Evolutionary conservation across 768 basidiomycete genomes (phyloP), one percentile per base, ranked within the genome.

Genomic region (Favolaschia claudopus): DNA sequence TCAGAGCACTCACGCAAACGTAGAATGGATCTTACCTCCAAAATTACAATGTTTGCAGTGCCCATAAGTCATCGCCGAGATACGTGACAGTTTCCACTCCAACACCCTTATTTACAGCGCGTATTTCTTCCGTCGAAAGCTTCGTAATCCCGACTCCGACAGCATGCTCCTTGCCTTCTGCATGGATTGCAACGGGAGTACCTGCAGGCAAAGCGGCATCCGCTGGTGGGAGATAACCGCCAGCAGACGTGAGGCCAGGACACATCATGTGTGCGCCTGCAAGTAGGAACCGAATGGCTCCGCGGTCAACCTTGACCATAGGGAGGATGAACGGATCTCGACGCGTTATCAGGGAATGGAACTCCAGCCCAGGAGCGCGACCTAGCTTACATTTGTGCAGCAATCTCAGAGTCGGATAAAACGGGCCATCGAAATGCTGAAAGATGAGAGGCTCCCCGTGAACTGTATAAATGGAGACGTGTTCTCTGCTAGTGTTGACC

Each of bases 211-310:
- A 76, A 4, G 83, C 87, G 17, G 77, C 79, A 34, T 88, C 87
- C 14, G 86, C 75, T 9, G 92, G 86, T 0, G 96, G 96, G 0
- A 99, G 85, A 67, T 85, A 85, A 8, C 96, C 96, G 7, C 96
- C 96, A 31, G 87, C 82, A 32, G 96, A 99, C 25, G 97, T 96
- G 52, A 99, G 79, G 20, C 97, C 97, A 5, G 97, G 97, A 67
- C 91, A 95, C 94, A 96, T 96, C 92, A 96, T 95, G 76, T 91
- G 89, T 24, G 94, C 94, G 15, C 94, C 97, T 12, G 88, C 89
- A 42, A 99, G 86, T 34, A 99, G 84, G 76, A 98, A 99, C 31
- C 96, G 92, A 77, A 99, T 99, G 50, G 97, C 97, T 45, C 97
- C 97, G 47, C 96, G 89, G 79, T 99, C 97, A 44, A 99, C 83